Evolutionary conservation across 352 stramenopile species (phyloP).

Genomic region (Aphanomyces euteiches): DNA sequence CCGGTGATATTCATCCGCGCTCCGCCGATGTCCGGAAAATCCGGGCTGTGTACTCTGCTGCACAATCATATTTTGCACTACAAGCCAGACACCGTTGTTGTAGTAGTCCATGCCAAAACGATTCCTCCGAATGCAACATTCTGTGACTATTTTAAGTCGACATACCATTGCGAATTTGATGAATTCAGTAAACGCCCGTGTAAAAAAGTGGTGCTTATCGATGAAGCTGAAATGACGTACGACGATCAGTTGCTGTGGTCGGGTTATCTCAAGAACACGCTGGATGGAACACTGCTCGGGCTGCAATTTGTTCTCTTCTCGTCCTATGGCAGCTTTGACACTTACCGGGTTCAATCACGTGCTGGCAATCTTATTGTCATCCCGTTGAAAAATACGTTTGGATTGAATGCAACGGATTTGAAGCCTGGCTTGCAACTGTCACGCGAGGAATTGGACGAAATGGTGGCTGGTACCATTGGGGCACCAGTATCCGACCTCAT

Average conservation of each 20-base stretch:
- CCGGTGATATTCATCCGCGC: constrained; percentile 34
- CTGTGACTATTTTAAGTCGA: constrained; percentile 33
- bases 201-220: constrained; percentile 32
- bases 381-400: constrained; percentile 34
- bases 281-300: constrained; percentile 29
- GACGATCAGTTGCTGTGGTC: constrained; percentile 34
- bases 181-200: constrained; percentile 27
- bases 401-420: constrained; percentile 32
- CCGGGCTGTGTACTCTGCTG: constrained; percentile 34
- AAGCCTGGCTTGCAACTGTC: constrained; percentile 35
- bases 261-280: constrained; percentile 32
- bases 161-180: constrained; percentile 34
- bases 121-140: constrained; percentile 23
- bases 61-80: constrained; percentile 36
- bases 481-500: constrained; percentile 35
- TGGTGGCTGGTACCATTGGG: constrained; percentile 33
- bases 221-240: constrained; percentile 34
- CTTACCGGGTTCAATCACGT: constrained; percentile 29
- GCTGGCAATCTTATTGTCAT: constrained; percentile 31
- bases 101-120: constrained; percentile 28
- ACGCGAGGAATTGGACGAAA: constrained; percentile 33
- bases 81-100: constrained; percentile 32
- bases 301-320: constrained; percentile 37
- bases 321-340: constrained; percentile 33
- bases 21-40: constrained; percentile 36